phyloP scores from a whole-genome alignment of 202 grass and related monocot species.

The Digitaria exilis region DNA sequence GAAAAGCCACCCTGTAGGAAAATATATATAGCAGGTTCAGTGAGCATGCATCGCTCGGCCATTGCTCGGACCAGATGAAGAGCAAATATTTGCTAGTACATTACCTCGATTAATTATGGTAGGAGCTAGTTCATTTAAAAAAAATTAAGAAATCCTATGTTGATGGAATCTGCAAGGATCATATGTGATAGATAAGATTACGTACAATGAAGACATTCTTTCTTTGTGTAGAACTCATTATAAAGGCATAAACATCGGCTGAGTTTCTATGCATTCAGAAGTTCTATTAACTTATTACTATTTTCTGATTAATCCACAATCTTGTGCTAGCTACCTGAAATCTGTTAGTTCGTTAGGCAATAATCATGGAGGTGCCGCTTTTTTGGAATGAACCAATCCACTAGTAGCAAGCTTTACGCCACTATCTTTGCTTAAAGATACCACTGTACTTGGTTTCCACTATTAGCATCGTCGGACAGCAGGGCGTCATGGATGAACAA shows the following conservation, averaged over 20 bases:
- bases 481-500: too few species aligned
- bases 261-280: neutral
- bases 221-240: too few species aligned
- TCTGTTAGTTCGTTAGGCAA: neutral
- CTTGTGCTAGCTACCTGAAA: neutral
- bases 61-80: neutral
- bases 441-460: neutral
- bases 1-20: neutral
- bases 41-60: neutral
- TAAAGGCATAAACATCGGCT: neutral
- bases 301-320: neutral
- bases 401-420: neutral
- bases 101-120: neutral
- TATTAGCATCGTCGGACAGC: neutral
- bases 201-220: too few species aligned
- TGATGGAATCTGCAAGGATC: neutral
- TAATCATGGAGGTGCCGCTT: neutral
- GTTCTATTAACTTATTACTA: neutral
- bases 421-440: neutral
- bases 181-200: neutral
- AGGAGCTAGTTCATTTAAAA: rapidly evolving
- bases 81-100: too few species aligned
- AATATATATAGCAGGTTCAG: neutral
- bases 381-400: neutral
- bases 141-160: neutral